Percentiles rank a stretch among this genome's conserved stretches.
These are phyloP conservation scores for Coniochaeta sp. DNA, from an alignment of 2,329 filamentous ascomycete species.

Conservation along the genomic window DNA sequence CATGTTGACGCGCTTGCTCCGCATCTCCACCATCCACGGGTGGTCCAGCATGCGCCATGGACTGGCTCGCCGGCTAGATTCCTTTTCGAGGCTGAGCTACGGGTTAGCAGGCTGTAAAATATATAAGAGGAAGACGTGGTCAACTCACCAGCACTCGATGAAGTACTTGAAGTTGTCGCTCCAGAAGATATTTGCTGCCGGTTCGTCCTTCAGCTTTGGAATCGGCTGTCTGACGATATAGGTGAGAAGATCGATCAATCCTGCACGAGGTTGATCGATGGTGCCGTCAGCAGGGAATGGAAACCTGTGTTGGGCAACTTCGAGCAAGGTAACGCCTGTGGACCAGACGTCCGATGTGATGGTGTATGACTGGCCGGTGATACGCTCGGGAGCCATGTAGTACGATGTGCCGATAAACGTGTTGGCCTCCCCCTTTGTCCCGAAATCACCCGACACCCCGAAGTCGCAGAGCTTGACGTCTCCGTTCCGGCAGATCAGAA, in stretches of 20 bases:
- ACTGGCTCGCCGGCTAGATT: conserved; percentile 75
- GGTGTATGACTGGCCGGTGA: conserved; percentile 95
- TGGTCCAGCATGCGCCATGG: conserved; percentile 99
- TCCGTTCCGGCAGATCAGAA: conserved; percentile 83
- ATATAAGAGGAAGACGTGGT: background rate
- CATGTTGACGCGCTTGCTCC: conserved; percentile 95
- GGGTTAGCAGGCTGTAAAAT: conserved; percentile 6
- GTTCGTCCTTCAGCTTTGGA: conserved; percentile 92
- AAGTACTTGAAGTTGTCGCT: conserved; percentile 98
- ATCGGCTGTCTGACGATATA: conserved; percentile 97
- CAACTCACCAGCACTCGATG: conserved; percentile 92
- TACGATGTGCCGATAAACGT: conserved; percentile 99
- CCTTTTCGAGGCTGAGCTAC: conserved; percentile 75
- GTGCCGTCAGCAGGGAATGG: conserved; percentile 96
- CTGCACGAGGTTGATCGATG: conserved; percentile 87
- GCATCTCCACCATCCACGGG: conserved; percentile 98
- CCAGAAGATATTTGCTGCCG: conserved; percentile 83
- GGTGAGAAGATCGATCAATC: conserved; percentile 88
- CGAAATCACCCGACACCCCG: conserved; percentile 94
- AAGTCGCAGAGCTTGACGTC: conserved; percentile 98
- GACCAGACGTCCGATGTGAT: conserved; percentile 99
- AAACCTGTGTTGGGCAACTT: conserved; percentile 98
- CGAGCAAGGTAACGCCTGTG: conserved; percentile 90
- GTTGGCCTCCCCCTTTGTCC: conserved; percentile 96
- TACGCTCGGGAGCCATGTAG: conserved; percentile 98